These are phyloP conservation scores for Millerago galiae DNA, from an alignment of 805 yeast species.

Conservation along the genomic window DNA sequence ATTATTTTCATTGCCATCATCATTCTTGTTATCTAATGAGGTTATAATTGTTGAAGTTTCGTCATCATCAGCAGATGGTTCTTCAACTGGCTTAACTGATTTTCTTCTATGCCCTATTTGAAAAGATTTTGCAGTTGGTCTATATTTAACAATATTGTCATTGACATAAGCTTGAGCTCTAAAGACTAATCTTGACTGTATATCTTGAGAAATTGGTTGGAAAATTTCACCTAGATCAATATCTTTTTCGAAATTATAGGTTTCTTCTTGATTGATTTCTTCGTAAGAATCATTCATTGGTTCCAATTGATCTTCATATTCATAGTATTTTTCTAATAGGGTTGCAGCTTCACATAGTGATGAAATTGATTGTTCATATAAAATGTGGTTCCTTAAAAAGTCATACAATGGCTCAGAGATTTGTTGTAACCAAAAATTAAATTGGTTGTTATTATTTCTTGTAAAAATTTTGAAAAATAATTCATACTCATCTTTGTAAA, in stretches of 20 bases:
- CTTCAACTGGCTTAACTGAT: slow-evolving; percentile 3
- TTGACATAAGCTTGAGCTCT: slow-evolving; percentile 71
- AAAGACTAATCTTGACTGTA: slow-evolving; percentile 76
- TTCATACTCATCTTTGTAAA: slow-evolving; percentile 54
- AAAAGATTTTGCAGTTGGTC: slow-evolving; percentile 64
- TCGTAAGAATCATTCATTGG: slow-evolving; percentile 14
- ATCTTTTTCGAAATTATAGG: slow-evolving; percentile 19
- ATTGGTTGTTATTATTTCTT: slow-evolving; percentile 27
- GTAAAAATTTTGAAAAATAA: slow-evolving; percentile 53
- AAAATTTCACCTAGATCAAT: slow-evolving; percentile 53
- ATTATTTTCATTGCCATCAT: slow-evolving; percentile 26
- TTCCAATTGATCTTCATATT: slow-evolving; percentile 46
- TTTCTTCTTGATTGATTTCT: slow-evolving; percentile 23
- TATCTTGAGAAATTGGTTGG: slow-evolving; percentile 66
- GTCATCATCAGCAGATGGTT: slow-evolving; percentile 8
- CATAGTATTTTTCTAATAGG: slow-evolving; percentile 60
- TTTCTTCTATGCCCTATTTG: slow-evolving; percentile 43
- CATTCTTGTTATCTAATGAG: neutral
- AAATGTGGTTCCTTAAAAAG: slow-evolving; percentile 52
- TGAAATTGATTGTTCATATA: slow-evolving; percentile 64
- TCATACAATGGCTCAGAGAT: slow-evolving; percentile 78
- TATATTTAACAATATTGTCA: slow-evolving; percentile 57
- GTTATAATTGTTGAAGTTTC: slow-evolving; percentile 1
- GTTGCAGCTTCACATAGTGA: slow-evolving; percentile 71
- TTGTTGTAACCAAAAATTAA: slow-evolving; percentile 55